These are phyloP conservation scores for Cinnamomum chago DNA, from an alignment of 164 flowering plant genomes.

Conservation along the genomic window DNA sequence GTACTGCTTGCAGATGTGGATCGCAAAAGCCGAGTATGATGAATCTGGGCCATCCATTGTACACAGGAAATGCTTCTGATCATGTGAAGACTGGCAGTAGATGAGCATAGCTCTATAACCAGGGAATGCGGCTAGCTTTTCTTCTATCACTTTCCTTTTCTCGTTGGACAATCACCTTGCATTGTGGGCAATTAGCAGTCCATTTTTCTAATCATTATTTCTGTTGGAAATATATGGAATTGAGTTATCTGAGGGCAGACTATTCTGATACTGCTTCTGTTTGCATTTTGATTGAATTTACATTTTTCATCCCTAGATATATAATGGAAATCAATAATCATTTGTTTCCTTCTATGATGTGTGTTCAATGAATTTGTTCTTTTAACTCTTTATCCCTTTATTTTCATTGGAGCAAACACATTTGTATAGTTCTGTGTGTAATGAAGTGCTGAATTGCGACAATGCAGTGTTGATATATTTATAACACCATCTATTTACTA, in stretches of 20 bases:
- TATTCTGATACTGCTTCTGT: conserved; percentile 2
- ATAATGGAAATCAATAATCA: conserved; percentile 5
- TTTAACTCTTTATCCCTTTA: background rate
- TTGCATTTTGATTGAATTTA: background rate
- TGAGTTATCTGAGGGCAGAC: conserved; percentile 1
- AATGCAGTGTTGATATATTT: too few relatives aligned
- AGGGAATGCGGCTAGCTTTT: conserved; percentile 5
- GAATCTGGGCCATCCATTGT: conserved; percentile 43
- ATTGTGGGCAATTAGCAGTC: background rate
- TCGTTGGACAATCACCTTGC: background rate
- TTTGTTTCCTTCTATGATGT: background rate
- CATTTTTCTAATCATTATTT: background rate
- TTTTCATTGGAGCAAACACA: too few relatives aligned
- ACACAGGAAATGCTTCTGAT: conserved; percentile 40
- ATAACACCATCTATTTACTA: too few relatives aligned
- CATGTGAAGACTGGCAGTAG: background rate
- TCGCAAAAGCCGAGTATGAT: conserved; percentile 35
- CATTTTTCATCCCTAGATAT: conserved; percentile 3
- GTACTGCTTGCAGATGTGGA: conserved; percentile 35
- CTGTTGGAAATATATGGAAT: background rate
- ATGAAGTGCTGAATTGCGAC: too few relatives aligned
- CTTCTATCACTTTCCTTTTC: background rate
- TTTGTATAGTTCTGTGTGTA: too few relatives aligned
- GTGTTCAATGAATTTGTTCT: background rate
- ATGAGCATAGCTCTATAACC: background rate